A percentile compares a stretch with the other conserved stretches of the same genome.
Evolutionary conservation across 495 filamentous ascomycete species (phyloP).

Genomic region (Trichoderma reesei): DNA sequence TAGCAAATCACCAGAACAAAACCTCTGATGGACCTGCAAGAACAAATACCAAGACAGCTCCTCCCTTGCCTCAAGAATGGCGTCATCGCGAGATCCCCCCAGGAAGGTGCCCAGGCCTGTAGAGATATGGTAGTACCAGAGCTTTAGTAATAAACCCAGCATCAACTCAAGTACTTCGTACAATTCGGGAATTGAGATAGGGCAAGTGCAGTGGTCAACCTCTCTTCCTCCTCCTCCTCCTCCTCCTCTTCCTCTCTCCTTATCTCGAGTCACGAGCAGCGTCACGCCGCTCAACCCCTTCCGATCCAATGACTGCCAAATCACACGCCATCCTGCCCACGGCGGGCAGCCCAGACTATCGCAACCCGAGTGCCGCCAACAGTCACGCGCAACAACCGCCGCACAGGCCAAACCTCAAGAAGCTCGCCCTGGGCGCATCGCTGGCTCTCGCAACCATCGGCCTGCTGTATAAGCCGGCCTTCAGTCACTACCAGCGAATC

Average conservation of each 20-base stretch:
- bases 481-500: neutral
- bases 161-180: neutral
- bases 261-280: too few species aligned
- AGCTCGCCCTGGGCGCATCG: neutral
- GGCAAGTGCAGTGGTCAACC: neutral
- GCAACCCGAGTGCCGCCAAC: too few species aligned
- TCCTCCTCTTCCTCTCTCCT: too few species aligned
- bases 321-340: neutral
- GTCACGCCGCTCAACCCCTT: too few species aligned
- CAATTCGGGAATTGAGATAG: neutral
- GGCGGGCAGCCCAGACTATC: neutral
- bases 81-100: too few species aligned
- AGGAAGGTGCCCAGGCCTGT: too few species aligned
- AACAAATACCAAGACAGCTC: too few species aligned
- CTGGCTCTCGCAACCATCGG: neutral
- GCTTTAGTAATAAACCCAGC: neutral
- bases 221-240: neutral
- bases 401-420: neutral
- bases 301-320: neutral
- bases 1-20: too few species aligned
- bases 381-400: neutral
- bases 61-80: too few species aligned
- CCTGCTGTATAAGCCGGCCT: slow-evolving; percentile 4
- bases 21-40: too few species aligned
- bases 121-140: neutral